phyloP scores from a whole-genome alignment of 768 basidiomycete species.

The Termitomyces sp. region DNA sequence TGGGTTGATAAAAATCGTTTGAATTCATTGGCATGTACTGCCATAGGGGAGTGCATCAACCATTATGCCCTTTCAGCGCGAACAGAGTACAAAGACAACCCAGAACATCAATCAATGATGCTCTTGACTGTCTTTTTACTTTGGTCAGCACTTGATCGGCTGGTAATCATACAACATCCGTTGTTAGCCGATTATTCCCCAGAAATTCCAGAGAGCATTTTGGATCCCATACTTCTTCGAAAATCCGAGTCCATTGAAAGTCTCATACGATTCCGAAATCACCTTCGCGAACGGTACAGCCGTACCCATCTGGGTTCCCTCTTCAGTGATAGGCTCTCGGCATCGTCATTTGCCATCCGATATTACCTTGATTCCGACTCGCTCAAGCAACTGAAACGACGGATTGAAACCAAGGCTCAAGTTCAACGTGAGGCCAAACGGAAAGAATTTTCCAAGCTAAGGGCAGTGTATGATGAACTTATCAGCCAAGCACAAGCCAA shows the following conservation, averaged over 20 bases:
- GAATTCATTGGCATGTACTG: slow-evolving; percentile 13
- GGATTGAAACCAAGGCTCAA: slow-evolving; percentile 26
- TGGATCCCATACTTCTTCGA: slow-evolving; percentile 40
- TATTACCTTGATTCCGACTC: slow-evolving; percentile 24
- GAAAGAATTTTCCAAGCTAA: slow-evolving; percentile 21
- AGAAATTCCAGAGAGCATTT: slow-evolving; percentile 32
- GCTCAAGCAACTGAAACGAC: slow-evolving; percentile 18
- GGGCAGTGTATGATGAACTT: slow-evolving; percentile 17
- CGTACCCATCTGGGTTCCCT: slow-evolving; percentile 23
- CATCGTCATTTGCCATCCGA: slow-evolving; percentile 28
- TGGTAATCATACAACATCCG: slow-evolving; percentile 29
- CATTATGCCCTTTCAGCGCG: slow-evolving; percentile 23
- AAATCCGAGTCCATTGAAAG: slow-evolving; percentile 23
- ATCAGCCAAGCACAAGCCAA: background rate
- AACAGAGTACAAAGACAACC: slow-evolving; percentile 26
- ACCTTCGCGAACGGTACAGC: slow-evolving; percentile 27
- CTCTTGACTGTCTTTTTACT: slow-evolving; percentile 42
- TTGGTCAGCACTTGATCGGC: slow-evolving; percentile 44
- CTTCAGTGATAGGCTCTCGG: slow-evolving; percentile 22
- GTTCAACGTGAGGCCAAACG: slow-evolving; percentile 15
- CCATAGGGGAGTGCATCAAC: slow-evolving; percentile 22
- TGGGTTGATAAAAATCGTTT: slow-evolving; percentile 25
- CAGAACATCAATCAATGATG: slow-evolving; percentile 39
- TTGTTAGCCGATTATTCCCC: slow-evolving; percentile 43
- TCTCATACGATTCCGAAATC: slow-evolving; percentile 20